A percentile compares a stretch with the other conserved stretches of the same genome.
phyloP scores from a whole-genome alignment of 73 alveolate genomes.

The Paramecium primaurelia region DNA sequence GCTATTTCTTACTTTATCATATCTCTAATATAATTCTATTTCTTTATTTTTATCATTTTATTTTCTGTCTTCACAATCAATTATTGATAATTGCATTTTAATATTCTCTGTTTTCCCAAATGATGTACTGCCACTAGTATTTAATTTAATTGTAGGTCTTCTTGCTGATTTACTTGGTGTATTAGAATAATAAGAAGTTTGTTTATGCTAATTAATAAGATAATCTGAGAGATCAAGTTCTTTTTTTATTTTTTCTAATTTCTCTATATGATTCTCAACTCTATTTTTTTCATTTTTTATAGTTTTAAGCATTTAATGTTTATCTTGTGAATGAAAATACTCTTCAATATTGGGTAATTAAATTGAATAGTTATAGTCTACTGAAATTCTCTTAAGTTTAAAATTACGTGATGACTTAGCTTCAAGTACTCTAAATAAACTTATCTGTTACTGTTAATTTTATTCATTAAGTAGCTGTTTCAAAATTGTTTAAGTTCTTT shows the following conservation, averaged over 20 bases:
- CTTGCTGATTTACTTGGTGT: constrained; percentile 18
- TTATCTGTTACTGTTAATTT: not conserved
- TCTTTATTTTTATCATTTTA: not conserved
- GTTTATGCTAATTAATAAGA: not conserved
- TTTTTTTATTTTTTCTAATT: not conserved
- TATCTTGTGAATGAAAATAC: not conserved
- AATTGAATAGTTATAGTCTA: not conserved
- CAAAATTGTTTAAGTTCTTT: not conserved
- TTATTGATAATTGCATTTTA: not conserved
- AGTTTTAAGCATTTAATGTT: not conserved
- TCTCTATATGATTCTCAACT: not conserved
- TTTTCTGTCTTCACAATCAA: not conserved
- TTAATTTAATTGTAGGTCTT: not conserved
- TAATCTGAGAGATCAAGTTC: not conserved
- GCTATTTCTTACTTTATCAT: not conserved
- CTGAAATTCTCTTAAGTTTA: not conserved
- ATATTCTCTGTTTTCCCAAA: constrained; percentile 4
- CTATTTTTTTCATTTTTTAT: not conserved
- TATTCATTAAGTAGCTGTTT: not conserved
- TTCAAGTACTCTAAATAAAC: not conserved
- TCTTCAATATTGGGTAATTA: not conserved
- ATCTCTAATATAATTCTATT: not conserved
- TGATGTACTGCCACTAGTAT: not conserved
- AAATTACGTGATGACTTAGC: not conserved
- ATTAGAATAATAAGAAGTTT: not conserved